phyloP scores from a whole-genome alignment of 2,329 filamentous ascomycete genomes.

The Pyricularia sp. region DNA sequence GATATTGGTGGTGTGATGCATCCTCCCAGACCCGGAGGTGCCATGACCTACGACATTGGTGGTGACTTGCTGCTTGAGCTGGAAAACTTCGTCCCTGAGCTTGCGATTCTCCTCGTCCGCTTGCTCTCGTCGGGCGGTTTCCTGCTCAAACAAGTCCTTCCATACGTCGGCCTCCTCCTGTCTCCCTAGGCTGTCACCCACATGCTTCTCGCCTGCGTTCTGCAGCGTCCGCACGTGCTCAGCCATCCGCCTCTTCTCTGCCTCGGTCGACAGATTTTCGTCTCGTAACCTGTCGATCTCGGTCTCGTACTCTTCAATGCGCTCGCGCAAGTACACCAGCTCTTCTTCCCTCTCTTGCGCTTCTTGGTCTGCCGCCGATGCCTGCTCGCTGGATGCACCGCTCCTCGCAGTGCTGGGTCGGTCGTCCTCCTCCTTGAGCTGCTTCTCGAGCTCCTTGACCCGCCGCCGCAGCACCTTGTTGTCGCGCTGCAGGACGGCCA shows the following conservation, averaged over 20 bases:
- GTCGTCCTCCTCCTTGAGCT: slow-evolving; percentile 54
- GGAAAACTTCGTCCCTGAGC: slow-evolving; percentile 72
- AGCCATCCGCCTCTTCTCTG: slow-evolving; percentile 74
- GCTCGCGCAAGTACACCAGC: slow-evolving; percentile 69
- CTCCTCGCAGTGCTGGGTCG: slow-evolving; percentile 48
- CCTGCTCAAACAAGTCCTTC: slow-evolving; percentile 88
- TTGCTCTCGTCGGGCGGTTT: slow-evolving; percentile 78
- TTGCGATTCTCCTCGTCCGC: slow-evolving; percentile 78
- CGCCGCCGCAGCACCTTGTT: slow-evolving; percentile 71
- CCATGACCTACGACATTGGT: slow-evolving; percentile 13
- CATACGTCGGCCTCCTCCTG: slow-evolving; percentile 70
- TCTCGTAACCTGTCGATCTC: slow-evolving; percentile 72
- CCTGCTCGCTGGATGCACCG: slow-evolving; percentile 41
- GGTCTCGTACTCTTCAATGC: slow-evolving; percentile 69
- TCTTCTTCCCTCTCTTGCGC: slow-evolving; percentile 69
- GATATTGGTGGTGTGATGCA: slow-evolving; percentile 51
- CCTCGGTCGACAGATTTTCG: slow-evolving; percentile 66
- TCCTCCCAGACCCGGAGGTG: slow-evolving; percentile 14
- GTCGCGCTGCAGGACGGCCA: slow-evolving; percentile 81
- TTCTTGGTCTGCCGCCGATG: slow-evolving; percentile 43
- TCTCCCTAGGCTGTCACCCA: slow-evolving; percentile 28
- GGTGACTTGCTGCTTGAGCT: slow-evolving; percentile 48
- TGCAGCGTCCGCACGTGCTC: slow-evolving; percentile 58
- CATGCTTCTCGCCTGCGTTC: slow-evolving; percentile 39
- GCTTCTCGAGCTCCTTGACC: slow-evolving; percentile 77